Evolutionary conservation across 106 monocot species (phyloP).

Genomic region (Phalaenopsis equestris): DNA sequence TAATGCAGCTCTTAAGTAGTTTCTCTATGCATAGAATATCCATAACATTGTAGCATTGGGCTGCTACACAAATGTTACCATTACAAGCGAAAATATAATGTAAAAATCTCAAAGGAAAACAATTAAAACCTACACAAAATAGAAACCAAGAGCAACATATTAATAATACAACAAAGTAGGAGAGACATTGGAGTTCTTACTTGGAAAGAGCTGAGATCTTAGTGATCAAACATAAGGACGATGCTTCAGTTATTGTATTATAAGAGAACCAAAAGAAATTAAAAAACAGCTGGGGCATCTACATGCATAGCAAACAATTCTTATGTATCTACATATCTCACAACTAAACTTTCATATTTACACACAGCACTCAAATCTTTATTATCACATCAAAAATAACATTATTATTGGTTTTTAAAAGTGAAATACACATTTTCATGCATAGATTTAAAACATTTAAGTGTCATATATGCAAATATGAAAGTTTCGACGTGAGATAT

Average conservation of each 20-base stretch:
- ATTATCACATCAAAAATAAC: no score
- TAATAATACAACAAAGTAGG: neutral
- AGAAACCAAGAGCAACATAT: neutral
- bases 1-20: no score
- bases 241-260: neutral
- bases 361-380: no score
- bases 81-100: neutral
- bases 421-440: no score
- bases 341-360: no score
- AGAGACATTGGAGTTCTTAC: neutral
- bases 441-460: no score
- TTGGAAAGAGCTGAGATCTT: neutral
- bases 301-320: no score
- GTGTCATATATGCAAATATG: no score
- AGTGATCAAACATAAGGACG: neutral
- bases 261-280: neutral
- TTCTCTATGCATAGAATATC: no score
- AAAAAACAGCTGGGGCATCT: neutral
- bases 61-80: neutral
- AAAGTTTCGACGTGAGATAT: no score
- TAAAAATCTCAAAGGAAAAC: neutral
- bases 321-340: no score
- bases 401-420: no score
- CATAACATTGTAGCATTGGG: neutral
- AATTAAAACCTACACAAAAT: neutral